Base-by-base conservation (phyloP, 225 moss, liverwort and hornwort species). In the Polytrichum commune region DNA sequence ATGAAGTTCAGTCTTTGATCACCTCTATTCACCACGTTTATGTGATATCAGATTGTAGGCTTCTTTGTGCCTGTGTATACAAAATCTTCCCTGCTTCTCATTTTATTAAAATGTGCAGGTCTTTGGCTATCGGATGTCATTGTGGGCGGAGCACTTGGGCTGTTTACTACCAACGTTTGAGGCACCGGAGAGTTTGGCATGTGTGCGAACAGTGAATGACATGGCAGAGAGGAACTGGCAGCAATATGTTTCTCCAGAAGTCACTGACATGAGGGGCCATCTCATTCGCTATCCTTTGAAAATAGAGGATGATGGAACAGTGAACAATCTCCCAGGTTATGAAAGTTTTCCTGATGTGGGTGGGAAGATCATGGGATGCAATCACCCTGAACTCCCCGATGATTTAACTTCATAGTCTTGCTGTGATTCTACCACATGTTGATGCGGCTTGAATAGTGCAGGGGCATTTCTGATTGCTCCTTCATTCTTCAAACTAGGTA, bases 81-180 rank as follows among this genome's bases (percentile, higher is more conserved):
- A 35, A 35, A 35, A 35, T 9, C 60, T 20, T 60, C 19, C 23
- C 58, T 62, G 25, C 13, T 63, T 63, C 24, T 63, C 8, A 63
- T 25, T 28, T 8, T 18, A 28, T 28, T 4, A 4, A 23, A 55
- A 0, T 57, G 0, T 74, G 62, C 83, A 95, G 95, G 82, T 95
- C 7, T 96, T 84, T 85, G 93, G 96, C 54, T 93, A 89, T 66
- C 87, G 96, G 46, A 76, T 96, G 93, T 79, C 81, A 7, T 74
- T 96, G 62, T 96, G 96, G 96, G 90, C 90, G 0, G 96, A 96
- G 83, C 89, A 96, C 33, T 20, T 92, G 63, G 93, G 85, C 29
- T 73, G 75, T 22, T 71, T 93, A 65, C 85, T 88, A 46, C 61
- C 69, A 5, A 67, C 69, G 7, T 93, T 93, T 66, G 79, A 87